These are phyloP conservation scores for Tricholoma sp. DNA, from an alignment of 768 basidiomycete species.

Conservation along the genomic window DNA sequence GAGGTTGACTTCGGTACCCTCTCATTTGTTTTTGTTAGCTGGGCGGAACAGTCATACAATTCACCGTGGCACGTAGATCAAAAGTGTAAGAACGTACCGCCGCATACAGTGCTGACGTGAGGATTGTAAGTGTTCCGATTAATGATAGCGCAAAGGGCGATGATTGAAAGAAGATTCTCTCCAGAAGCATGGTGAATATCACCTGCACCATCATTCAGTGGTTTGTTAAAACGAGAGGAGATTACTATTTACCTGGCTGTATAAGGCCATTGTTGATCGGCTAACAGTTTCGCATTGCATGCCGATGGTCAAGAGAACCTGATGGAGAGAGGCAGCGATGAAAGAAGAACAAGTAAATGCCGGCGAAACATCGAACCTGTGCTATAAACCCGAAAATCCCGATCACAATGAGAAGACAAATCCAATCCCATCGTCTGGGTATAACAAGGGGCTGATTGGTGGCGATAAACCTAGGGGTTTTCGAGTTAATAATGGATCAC, in stretches of 20 bases:
- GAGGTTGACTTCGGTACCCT: background rate
- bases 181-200: constrained; percentile 62
- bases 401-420: constrained; percentile 40
- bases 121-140: constrained; percentile 60
- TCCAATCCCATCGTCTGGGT: constrained; percentile 38
- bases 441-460: constrained; percentile 35
- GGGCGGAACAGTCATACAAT: background rate
- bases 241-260: constrained; percentile 1
- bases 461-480: constrained; percentile 34
- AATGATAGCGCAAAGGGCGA: constrained; percentile 54
- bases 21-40: background rate
- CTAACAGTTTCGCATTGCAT: constrained; percentile 5
- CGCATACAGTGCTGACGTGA: constrained; percentile 57
- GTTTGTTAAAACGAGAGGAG: background rate
- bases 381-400: constrained; percentile 45
- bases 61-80: too few relatives aligned
- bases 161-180: constrained; percentile 59
- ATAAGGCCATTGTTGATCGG: constrained; percentile 9
- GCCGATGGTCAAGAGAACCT: constrained; percentile 5
- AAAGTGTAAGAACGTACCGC: constrained; percentile 39
- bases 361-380: constrained; percentile 27
- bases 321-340: background rate
- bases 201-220: constrained; percentile 32
- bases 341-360: background rate
- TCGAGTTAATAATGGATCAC: background rate